Evolutionary conservation across 352 stramenopile species (phyloP).

Genomic region (Globisporangium cederbergense): DNA sequence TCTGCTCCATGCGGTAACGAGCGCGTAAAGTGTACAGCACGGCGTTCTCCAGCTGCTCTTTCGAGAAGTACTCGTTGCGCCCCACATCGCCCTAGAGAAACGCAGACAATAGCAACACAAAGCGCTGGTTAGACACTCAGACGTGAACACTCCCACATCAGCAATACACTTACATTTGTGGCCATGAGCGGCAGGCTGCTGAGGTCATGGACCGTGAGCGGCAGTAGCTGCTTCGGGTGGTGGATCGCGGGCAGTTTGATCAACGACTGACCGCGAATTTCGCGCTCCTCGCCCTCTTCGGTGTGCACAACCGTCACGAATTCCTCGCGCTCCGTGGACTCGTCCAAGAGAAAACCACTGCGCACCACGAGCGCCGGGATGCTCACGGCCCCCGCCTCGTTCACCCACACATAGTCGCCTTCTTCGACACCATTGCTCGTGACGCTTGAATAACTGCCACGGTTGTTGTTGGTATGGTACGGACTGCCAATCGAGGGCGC

Average conservation of each 20-base stretch:
- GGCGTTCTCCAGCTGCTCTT: conserved; percentile 67
- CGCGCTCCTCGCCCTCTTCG: conserved; percentile 76
- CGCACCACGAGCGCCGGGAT: conserved; percentile 60
- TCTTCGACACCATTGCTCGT: conserved; percentile 37
- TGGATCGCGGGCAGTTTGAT: conserved; percentile 55
- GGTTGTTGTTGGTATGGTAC: conserved; percentile 1
- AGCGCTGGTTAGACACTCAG: background rate
- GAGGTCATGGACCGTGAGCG: conserved; percentile 58
- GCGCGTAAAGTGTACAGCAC: conserved; percentile 70
- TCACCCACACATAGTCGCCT: conserved; percentile 68
- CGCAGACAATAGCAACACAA: conserved; percentile 1
- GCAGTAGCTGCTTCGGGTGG: conserved; percentile 59
- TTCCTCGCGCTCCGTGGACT: conserved; percentile 57
- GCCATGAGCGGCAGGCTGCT: conserved; percentile 65
- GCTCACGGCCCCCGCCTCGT: conserved; percentile 46
- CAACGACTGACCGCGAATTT: conserved; percentile 54
- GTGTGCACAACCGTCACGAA: conserved; percentile 77
- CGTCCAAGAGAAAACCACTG: conserved; percentile 55
- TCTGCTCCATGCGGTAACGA: conserved; percentile 75
- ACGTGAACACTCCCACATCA: background rate
- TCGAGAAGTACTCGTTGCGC: conserved; percentile 55
- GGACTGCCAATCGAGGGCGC: conserved; percentile 6
- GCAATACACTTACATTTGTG: conserved; percentile 38
- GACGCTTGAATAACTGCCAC: conserved; percentile 14
- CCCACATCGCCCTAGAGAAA: conserved; percentile 39